Conservation (phyloP, 2,329 filamentous ascomycete species). For the Colletotrichum nymphaeae region DNA sequence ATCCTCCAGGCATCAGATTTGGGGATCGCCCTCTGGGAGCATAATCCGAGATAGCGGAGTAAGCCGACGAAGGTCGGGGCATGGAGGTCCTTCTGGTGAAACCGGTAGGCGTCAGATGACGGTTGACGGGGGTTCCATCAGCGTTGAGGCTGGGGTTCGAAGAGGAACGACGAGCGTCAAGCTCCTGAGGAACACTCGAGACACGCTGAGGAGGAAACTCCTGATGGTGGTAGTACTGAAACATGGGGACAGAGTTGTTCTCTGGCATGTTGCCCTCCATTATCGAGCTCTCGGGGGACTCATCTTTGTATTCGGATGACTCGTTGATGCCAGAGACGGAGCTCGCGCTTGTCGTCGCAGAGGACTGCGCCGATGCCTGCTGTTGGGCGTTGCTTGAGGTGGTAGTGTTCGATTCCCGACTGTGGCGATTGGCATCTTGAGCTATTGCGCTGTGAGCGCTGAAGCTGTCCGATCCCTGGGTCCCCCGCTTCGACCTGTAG, state of each 20-base stretch:
- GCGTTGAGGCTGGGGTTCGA: conserved; percentile 62
- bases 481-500: conserved; percentile 4
- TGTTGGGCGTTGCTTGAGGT: conserved; percentile 62
- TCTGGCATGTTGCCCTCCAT: conserved; percentile 56
- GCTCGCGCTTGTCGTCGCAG: conserved; percentile 66
- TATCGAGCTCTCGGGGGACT: conserved; percentile 63
- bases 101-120: conserved; percentile 71
- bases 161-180: conserved; percentile 51
- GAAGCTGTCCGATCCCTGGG: conserved; percentile 44
- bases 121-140: conserved; percentile 64
- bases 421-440: conserved; percentile 57
- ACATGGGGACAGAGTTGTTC: conserved; percentile 62
- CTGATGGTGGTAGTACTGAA: conserved; percentile 73
- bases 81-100: conserved; percentile 68
- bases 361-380: conserved; percentile 62
- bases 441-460: conserved; percentile 47
- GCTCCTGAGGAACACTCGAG: conserved; percentile 55
- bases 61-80: conserved; percentile 79
- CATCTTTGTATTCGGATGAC: conserved; percentile 55
- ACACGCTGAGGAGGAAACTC: conserved; percentile 52
- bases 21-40: conserved; percentile 73
- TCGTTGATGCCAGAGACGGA: conserved; percentile 65
- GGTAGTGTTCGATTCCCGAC: conserved; percentile 62
- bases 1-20: conserved; percentile 53
- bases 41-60: conserved; percentile 79